Conservation (phyloP, 2,329 filamentous ascomycete species). For the Fusarium sacchari region DNA sequence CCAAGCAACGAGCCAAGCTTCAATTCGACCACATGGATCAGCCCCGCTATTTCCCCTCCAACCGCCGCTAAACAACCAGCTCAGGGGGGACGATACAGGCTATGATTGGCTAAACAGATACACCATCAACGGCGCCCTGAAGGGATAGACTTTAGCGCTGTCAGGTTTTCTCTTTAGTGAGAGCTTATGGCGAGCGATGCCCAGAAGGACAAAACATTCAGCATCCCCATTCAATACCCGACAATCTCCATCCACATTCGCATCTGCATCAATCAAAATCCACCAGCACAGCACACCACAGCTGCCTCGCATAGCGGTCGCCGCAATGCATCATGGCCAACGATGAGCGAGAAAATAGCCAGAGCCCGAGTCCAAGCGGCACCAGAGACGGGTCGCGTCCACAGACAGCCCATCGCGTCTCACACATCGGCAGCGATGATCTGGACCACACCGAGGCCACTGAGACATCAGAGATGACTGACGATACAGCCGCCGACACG, state of each 20-base stretch:
- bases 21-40: background rate
- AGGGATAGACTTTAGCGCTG: conserved; percentile 12
- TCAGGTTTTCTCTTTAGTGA: conserved; percentile 33
- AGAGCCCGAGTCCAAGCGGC: conserved; percentile 6
- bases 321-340: conserved; percentile 52
- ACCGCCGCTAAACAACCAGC: conserved; percentile 16
- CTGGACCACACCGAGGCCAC: background rate
- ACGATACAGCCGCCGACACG: conserved; percentile 25
- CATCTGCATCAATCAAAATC: conserved; percentile 9
- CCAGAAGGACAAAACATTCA: conserved; percentile 21
- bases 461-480: conserved; percentile 33
- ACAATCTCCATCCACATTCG: conserved; percentile 21
- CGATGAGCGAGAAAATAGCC: conserved; percentile 44
- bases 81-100: background rate
- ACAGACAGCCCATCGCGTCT: conserved; percentile 42
- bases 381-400: conserved; percentile 33
- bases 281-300: conserved; percentile 10
- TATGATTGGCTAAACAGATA: background rate
- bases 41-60: conserved; percentile 28
- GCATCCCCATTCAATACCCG: conserved; percentile 25
- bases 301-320: conserved; percentile 22
- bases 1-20: conserved; percentile 24
- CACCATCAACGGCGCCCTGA: background rate
- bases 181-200: conserved; percentile 14
- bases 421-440: conserved; percentile 16